Percentiles rank a stretch among this genome's conserved stretches.
Conservation (phyloP, 306 rosid species). For the Gastrolobium villosum region DNA sequence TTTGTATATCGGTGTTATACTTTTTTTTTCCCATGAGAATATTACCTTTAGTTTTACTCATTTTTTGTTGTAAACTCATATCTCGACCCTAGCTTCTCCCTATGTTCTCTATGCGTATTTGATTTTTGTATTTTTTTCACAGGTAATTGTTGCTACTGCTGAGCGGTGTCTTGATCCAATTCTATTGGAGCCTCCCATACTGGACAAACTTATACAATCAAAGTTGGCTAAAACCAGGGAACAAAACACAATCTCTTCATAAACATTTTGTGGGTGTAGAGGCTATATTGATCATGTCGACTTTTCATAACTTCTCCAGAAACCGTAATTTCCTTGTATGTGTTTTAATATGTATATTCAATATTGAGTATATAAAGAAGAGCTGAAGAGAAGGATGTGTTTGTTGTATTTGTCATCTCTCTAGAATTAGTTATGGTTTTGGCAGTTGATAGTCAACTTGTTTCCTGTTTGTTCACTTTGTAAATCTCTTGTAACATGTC, state of each 20-base stretch:
- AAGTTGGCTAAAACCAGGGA: conserved; percentile 77
- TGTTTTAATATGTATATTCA: background rate
- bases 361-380: conserved; percentile 14
- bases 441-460: conserved; percentile 24
- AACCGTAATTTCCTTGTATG: background rate
- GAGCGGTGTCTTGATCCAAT: conserved; percentile 94
- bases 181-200: conserved; percentile 86
- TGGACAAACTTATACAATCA: conserved; percentile 86
- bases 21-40: conserved; percentile 2
- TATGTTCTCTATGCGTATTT: background rate
- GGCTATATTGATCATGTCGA: background rate
- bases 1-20: conserved; percentile 13
- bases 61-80: background rate
- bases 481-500: conserved; percentile 51
- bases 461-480: conserved; percentile 39
- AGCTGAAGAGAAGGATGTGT: conserved; percentile 14
- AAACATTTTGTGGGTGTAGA: conserved; percentile 39
- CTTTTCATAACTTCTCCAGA: background rate
- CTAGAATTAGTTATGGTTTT: conserved; percentile 38
- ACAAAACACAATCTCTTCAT: conserved; percentile 59
- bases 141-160: conserved; percentile 91
- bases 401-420: conserved; percentile 31
- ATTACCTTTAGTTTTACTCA: background rate
- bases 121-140: conserved; percentile 43
- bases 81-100: conserved; percentile 4